Evolutionary conservation across 2,329 filamentous ascomycete genomes (phyloP), one percentile per base, ranked within the genome.

Genomic region (Coniella vitis): DNA sequence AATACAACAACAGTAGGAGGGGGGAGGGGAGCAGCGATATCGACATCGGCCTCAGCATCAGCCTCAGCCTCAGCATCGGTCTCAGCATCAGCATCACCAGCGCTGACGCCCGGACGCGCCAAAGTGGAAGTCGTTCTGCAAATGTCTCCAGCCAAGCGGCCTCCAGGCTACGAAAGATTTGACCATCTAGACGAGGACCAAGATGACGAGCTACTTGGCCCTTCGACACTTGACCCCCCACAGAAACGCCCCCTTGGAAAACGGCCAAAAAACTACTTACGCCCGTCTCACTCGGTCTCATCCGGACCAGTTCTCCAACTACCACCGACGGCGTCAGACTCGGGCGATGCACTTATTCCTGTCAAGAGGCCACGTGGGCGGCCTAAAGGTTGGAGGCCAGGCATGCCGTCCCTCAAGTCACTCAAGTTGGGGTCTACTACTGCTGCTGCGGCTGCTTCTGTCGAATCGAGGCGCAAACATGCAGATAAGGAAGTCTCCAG

Each of bases 361-460:
- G 50, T 20, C 35, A 53, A 41, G 32, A 47, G 51, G 29, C 32
- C 39, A 5, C 48, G 52, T 9, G 52, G 52, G 12, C 47, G 52
- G 29, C 52, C 52, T n/a, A 52, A 52, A 39, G 52, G 52, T 35
- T 54, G 52, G 52, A 38, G 46, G n/a, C 52, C 52, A 10, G 52
- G 52, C 22, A 54, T 54, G 52, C 49, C 49, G 13, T 52, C 49
- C 8, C 38, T 38, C 17, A 52, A 48, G 29, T 48, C 51, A 4
- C 25, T 29, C 25, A 29, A 29, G 5, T 29, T 29, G 10, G 25
- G 5, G 5, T 29, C 25, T 29, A 29, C 25, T 29, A 10, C 25
- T 29, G 25, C 25, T 29, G 5, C 25, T n/a, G n/a, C n/a, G n/a
- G 39, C 29, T 16, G 29, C 38, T 3, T 40, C 45, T 4, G 48